Percentiles rank a stretch among this genome's conserved stretches.
These are phyloP conservation scores for Colletotrichum kahawae DNA, from an alignment of 2,329 filamentous ascomycete species.

Conservation along the genomic window DNA sequence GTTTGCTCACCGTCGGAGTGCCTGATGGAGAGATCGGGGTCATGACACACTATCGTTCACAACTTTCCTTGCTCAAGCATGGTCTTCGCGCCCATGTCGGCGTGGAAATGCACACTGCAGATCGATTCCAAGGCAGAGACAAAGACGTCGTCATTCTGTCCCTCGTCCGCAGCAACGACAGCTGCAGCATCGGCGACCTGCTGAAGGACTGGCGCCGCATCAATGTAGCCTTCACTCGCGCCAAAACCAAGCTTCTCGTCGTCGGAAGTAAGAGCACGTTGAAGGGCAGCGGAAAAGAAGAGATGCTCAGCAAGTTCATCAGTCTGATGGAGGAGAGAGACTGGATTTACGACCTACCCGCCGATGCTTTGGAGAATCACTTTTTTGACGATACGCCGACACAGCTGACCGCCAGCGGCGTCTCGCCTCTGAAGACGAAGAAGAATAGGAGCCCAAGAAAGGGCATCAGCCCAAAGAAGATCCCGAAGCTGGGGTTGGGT, in stretches of 20 bases:
- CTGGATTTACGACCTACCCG: slow-evolving; percentile 81
- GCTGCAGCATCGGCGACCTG: slow-evolving; percentile 84
- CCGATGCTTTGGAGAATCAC: slow-evolving; percentile 69
- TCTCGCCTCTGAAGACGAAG: slow-evolving; percentile 11
- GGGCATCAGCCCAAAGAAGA: neutral
- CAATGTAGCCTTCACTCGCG: slow-evolving; percentile 94
- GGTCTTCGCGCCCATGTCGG: slow-evolving; percentile 64
- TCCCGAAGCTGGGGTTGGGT: slow-evolving; percentile 18
- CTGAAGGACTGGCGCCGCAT: slow-evolving; percentile 91
- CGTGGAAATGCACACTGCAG: slow-evolving; percentile 95
- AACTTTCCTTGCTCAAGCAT: slow-evolving; percentile 83
- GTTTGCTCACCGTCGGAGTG: slow-evolving; percentile 78
- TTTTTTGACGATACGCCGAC: slow-evolving; percentile 65
- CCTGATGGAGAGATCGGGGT: slow-evolving; percentile 82
- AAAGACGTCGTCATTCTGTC: slow-evolving; percentile 91
- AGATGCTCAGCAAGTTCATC: slow-evolving; percentile 80
- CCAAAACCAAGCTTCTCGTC: slow-evolving; percentile 89
- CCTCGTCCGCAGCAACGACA: slow-evolving; percentile 86
- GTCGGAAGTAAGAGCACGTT: slow-evolving; percentile 83
- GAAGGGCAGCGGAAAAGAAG: slow-evolving; percentile 72
- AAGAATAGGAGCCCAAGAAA: neutral
- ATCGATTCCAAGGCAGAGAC: slow-evolving; percentile 95
- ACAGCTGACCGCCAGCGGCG: slow-evolving; percentile 45
- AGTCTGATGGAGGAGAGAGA: slow-evolving; percentile 74
- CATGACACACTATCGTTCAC: slow-evolving; percentile 95